A percentile compares a stretch with the other conserved stretches of the same genome.
These are phyloP conservation scores for Kuraishia piskuri DNA, from an alignment of 805 yeast species.

Conservation along the genomic window DNA sequence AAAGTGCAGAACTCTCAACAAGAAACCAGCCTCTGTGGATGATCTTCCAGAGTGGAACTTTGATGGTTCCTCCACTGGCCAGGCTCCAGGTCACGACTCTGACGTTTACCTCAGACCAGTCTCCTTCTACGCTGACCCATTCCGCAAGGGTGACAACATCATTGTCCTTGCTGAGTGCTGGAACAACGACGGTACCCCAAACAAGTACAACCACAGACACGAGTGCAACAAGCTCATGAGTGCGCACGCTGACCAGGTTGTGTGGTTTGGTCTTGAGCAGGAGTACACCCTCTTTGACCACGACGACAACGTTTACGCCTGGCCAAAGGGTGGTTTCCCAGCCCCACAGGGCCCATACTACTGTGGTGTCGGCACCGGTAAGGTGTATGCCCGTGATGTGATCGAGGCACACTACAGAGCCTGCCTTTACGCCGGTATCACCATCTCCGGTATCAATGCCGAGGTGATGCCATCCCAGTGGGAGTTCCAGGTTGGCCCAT, in stretches of 20 bases:
- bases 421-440: slow-evolving; percentile 85
- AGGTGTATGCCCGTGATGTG: slow-evolving; percentile 95
- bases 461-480: slow-evolving; percentile 99
- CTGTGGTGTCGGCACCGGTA: slow-evolving; percentile 99
- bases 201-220: slow-evolving; percentile 96
- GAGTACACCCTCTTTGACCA: slow-evolving; percentile 96
- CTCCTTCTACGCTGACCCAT: slow-evolving; percentile 91
- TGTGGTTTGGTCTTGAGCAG: slow-evolving; percentile 99
- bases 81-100: slow-evolving; percentile 97
- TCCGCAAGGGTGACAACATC: slow-evolving; percentile 96
- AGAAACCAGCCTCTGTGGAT: slow-evolving; percentile 61
- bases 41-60: slow-evolving; percentile 99
- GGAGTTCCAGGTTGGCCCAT: slow-evolving; percentile 99
- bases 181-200: slow-evolving; percentile 98
- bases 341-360: slow-evolving; percentile 99
- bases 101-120: slow-evolving; percentile 95
- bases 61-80: slow-evolving; percentile 97
- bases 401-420: slow-evolving; percentile 99
- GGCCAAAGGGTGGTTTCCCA: slow-evolving; percentile 99
- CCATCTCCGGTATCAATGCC: slow-evolving; percentile 94
- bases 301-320: slow-evolving; percentile 84
- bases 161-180: slow-evolving; percentile 94
- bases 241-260: slow-evolving; percentile 75
- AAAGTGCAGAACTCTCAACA: slow-evolving; percentile 80
- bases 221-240: slow-evolving; percentile 92